A percentile compares a stretch with the other conserved stretches of the same genome.
phyloP scores from a whole-genome alignment of 75 land plant genomes.

The Pseudotsuga menziesii region DNA sequence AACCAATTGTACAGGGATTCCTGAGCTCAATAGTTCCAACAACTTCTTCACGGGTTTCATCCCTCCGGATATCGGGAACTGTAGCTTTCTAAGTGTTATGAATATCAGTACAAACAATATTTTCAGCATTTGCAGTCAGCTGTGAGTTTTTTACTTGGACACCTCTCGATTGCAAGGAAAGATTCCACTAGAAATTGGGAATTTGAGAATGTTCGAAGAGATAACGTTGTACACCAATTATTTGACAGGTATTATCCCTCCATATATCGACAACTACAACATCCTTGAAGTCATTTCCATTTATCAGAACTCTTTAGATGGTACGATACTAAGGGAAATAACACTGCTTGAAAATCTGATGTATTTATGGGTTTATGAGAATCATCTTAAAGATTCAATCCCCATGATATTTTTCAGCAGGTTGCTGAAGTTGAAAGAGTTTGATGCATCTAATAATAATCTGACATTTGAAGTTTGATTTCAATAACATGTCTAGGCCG shows the following conservation, averaged over 20 bases:
- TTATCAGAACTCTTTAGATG: too few species aligned
- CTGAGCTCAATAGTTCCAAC: conserved; percentile 20
- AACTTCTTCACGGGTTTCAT: conserved; percentile 29
- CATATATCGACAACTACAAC: conserved; percentile 29
- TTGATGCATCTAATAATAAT: too few species aligned
- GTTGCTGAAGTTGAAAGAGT: too few species aligned
- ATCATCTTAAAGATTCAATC: too few species aligned
- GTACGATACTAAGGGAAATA: too few species aligned
- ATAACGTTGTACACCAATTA: conserved; percentile 39
- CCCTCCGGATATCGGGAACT: conserved; percentile 26
- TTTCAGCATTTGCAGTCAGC: conserved; percentile 21
- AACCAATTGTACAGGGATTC: conserved; percentile 19
- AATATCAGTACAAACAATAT: conserved; percentile 36
- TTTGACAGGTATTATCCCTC: conserved; percentile 52
- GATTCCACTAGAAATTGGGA: conserved; percentile 34
- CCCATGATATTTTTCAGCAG: too few species aligned
- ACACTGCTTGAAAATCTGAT: too few species aligned
- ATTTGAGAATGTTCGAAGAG: conserved; percentile 18
- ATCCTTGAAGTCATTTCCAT: background rate
- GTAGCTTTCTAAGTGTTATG: conserved; percentile 25
- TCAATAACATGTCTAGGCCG: too few species aligned
- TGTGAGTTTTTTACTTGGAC: conserved; percentile 44
- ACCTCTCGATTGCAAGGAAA: conserved; percentile 39
- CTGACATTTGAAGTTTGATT: too few species aligned
- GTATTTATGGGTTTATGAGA: too few species aligned